phyloP scores from a whole-genome alignment of 352 stramenopile species.

The Pythium folliculosum region DNA sequence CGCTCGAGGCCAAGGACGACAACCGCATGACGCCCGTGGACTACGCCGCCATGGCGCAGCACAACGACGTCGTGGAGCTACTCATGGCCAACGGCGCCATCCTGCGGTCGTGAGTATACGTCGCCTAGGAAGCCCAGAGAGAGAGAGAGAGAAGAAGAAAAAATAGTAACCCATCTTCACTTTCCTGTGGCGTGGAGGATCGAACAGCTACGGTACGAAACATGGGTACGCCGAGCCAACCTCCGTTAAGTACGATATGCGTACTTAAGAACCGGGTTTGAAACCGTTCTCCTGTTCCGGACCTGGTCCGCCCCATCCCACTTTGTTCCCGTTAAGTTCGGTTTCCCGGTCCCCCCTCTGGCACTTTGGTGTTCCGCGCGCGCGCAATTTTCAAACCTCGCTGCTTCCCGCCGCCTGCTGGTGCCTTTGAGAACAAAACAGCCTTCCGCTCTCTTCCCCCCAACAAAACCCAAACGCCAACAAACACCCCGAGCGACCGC shows the following conservation, averaged over 20 bases:
- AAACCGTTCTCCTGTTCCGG: too few species aligned
- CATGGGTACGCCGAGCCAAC: too few species aligned
- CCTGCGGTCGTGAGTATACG: constrained; percentile 21
- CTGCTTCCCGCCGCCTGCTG: not conserved
- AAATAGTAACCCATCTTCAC: too few species aligned
- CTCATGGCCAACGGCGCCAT: constrained; percentile 36
- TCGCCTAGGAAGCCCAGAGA: not conserved
- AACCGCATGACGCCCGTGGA: constrained; percentile 39
- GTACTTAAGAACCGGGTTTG: too few species aligned
- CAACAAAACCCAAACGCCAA: not conserved
- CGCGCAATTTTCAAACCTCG: constrained; percentile 24
- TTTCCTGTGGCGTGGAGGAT: too few species aligned
- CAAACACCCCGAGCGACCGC: not conserved
- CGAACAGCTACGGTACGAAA: too few species aligned
- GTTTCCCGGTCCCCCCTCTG: not conserved
- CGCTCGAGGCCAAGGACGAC: constrained; percentile 33
- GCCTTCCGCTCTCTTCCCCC: too few species aligned
- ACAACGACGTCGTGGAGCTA: constrained; percentile 34
- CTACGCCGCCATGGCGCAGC: constrained; percentile 31
- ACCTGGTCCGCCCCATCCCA: not conserved
- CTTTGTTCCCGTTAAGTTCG: not conserved
- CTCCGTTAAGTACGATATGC: too few species aligned
- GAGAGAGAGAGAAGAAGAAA: too few species aligned
- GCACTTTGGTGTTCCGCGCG: not conserved
- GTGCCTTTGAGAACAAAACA: not conserved